Evolutionary conservation across 352 stramenopile species (phyloP).

Genomic region (Globisporangium parvum): DNA sequence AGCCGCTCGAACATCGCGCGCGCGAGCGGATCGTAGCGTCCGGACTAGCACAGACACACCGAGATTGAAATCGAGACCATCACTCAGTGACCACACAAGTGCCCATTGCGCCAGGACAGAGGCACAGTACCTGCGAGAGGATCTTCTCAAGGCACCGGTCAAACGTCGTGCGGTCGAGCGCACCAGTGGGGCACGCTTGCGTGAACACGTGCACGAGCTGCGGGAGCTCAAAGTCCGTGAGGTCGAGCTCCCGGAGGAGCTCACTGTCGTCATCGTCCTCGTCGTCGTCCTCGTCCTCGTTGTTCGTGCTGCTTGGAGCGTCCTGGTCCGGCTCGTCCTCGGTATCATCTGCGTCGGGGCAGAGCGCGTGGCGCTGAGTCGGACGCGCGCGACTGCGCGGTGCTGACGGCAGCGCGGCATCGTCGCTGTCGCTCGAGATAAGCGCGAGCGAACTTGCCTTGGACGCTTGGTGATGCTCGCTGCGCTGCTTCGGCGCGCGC

Average conservation of each 20-base stretch:
- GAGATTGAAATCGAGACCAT: background rate
- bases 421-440: conserved; percentile 16
- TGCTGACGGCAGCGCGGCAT: conserved; percentile 3
- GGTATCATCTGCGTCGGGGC: conserved; percentile 5
- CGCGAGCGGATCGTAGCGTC: conserved; percentile 65
- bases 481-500: background rate
- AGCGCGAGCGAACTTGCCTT: conserved; percentile 1
- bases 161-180: conserved; percentile 68
- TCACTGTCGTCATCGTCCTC: conserved; percentile 30
- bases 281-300: conserved; percentile 11
- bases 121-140: conserved; percentile 43
- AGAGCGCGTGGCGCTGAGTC: background rate
- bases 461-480: conserved; percentile 1
- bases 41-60: conserved; percentile 21
- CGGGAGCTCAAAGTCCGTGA: conserved; percentile 80
- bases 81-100: background rate
- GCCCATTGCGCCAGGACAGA: too few species aligned
- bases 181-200: conserved; percentile 64
- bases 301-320: conserved; percentile 13
- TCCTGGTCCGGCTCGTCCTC: conserved; percentile 14
- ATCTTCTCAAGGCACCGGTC: conserved; percentile 73
- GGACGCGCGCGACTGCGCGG: background rate
- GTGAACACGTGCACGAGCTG: conserved; percentile 82
- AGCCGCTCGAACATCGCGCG: conserved; percentile 70
- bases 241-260: conserved; percentile 50